These are phyloP conservation scores for Hirschioporus abietinus DNA, from an alignment of 768 basidiomycete genomes.

Conservation along the genomic window DNA sequence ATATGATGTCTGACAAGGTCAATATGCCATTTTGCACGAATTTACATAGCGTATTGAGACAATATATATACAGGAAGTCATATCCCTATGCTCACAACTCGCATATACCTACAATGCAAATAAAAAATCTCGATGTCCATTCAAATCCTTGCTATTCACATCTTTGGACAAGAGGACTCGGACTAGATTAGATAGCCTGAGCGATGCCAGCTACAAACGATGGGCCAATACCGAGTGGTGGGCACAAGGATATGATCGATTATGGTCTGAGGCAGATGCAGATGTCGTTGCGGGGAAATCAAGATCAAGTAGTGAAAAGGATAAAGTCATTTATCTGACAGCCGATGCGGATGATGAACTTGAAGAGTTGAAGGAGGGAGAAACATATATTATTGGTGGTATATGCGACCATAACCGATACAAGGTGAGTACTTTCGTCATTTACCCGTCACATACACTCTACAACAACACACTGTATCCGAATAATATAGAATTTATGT, in stretches of 20 bases:
- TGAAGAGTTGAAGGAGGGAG: slow-evolving; percentile 71
- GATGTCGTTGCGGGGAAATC: slow-evolving; percentile 4
- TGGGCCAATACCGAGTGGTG: slow-evolving; percentile 87
- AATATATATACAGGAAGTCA: slow-evolving; percentile 63
- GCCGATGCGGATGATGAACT: slow-evolving; percentile 90
- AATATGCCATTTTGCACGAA: slow-evolving; percentile 20
- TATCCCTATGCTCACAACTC: slow-evolving; percentile 83
- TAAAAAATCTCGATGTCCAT: slow-evolving; percentile 62
- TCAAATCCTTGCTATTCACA: slow-evolving; percentile 71
- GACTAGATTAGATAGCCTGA: slow-evolving; percentile 56
- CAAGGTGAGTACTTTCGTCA: slow-evolving; percentile 49
- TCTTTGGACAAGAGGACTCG: slow-evolving; percentile 71
- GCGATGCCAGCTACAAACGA: slow-evolving; percentile 63
- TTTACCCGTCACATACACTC: slow-evolving; percentile 15
- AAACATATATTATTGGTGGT: slow-evolving; percentile 88
- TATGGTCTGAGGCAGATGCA: slow-evolving; percentile 44
- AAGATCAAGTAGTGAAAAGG: slow-evolving; percentile 9
- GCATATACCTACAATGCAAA: slow-evolving; percentile 91
- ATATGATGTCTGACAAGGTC: slow-evolving; percentile 91
- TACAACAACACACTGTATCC: slow-evolving; percentile 9
- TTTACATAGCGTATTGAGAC: not conserved
- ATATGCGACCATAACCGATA: slow-evolving; percentile 95
- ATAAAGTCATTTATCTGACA: slow-evolving; percentile 80
- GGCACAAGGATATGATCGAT: slow-evolving; percentile 62
- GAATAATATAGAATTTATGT: slow-evolving; percentile 69